Conservation (phyloP, 306 rosid genomes). For the Quercus alba region DNA sequence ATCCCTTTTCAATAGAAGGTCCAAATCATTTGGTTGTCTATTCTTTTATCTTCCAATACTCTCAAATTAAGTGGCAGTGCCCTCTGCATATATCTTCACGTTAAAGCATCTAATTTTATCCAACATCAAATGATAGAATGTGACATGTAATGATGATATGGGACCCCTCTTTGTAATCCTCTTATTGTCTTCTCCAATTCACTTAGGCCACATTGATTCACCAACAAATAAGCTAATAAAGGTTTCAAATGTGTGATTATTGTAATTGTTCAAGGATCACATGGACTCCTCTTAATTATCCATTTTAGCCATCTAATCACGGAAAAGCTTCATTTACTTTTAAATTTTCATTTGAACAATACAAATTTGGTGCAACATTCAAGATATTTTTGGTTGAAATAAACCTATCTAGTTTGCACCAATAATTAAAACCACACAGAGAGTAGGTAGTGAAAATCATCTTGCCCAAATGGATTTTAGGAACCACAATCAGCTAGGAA, state of each 20-base stretch:
- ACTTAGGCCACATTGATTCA: conserved; percentile 33
- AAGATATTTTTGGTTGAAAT: not conserved
- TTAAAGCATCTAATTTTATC: conserved; percentile 51
- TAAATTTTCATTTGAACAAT: conserved; percentile 16
- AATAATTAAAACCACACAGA: not conserved
- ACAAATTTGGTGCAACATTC: not conserved
- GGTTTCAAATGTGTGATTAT: conserved; percentile 46
- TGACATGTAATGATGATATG: conserved; percentile 50
- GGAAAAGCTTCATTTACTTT: conserved; percentile 14
- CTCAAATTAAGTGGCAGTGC: conserved; percentile 27
- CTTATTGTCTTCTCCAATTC: conserved; percentile 30
- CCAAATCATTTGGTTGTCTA: conserved; percentile 57
- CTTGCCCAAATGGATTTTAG: not conserved
- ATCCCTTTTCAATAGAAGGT: conserved; percentile 56
- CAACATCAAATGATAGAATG: conserved; percentile 42
- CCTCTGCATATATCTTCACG: conserved; percentile 32
- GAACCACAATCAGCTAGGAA: not conserved
- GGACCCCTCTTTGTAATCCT: conserved; percentile 44
- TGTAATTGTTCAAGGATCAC: conserved; percentile 28
- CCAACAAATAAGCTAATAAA: conserved; percentile 29
- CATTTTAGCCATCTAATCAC: conserved; percentile 26
- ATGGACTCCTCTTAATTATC: conserved; percentile 35
- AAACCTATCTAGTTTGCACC: too few species aligned
- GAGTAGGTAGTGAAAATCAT: not conserved
- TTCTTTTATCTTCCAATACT: conserved; percentile 26